Base-by-base conservation (phyloP, 78 protist species). In the Andalucia godoyi region DNA sequence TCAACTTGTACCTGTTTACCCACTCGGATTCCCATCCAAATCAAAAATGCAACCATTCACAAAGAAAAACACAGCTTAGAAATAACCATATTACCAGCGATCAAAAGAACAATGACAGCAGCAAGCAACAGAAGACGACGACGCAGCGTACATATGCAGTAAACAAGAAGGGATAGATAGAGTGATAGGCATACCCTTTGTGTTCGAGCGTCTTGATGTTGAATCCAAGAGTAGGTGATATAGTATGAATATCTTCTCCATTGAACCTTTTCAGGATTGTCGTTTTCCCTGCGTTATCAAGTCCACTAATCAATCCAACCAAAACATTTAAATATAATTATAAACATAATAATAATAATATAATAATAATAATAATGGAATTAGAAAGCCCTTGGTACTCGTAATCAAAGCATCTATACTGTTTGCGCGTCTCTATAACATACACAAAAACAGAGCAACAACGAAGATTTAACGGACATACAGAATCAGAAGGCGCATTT, bases 241-340 rank as follows among this genome's bases (percentile, higher is more conserved):
- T 91, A 2, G 36, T 32, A 25, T 70, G 59, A 0, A 88, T 90
- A 46, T 83, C 91, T 54, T 94, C 95, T 9, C 93, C 94, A 63
- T 83, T 87, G 63, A 97, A 71, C 40, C 64, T 46, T 53, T 94
- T 95, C 45, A 93, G 59, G 21, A 93, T 76, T 2, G 99, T 97
- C 8, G 99, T 97, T 67, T 97, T 97, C 42, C 99, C 99, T 1
- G 99, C 97, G 45, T 93, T 91, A 69, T 96, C 98, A 7, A 94
- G 75, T 15, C 99, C 99, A 0, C 90, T 85, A 15, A 21, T 33
- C n/a, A 68, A 32, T 43, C 47, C 47, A 17, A 13, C 12, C 12
- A 8, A n/a, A 15, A 59, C 17, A n/a, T 25, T 25, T 9, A 27
- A 15, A 38, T 10, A 10, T 4, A 27, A 39, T 27, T 46, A 3